Conservation (phyloP, 306 rosid species). For the Cajanus cajan region DNA sequence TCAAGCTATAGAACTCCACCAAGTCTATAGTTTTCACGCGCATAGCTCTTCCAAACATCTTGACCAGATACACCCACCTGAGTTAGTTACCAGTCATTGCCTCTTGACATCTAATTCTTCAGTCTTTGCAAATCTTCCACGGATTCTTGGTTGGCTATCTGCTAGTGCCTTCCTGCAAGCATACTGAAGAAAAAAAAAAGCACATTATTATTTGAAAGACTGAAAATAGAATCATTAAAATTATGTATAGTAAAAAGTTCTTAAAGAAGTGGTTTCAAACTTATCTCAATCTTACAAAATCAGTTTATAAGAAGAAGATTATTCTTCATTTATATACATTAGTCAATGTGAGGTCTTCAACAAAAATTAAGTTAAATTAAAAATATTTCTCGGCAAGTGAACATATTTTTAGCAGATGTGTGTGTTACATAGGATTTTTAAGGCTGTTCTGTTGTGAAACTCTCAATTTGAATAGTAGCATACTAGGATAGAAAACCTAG, state of each 20-base stretch:
- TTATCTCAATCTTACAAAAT: no score
- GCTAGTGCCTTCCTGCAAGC: conserved; percentile 99
- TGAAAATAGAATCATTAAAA: background rate
- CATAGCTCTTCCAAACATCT: conserved; percentile 30
- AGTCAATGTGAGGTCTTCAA: no score
- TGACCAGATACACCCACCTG: conserved; percentile 32
- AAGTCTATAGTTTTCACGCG: conserved; percentile 14
- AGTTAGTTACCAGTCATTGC: conserved; percentile 38
- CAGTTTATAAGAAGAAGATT: no score
- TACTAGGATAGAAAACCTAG: background rate
- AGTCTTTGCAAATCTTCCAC: conserved; percentile 95
- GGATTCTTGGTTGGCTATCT: conserved; percentile 94
- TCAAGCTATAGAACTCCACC: conserved; percentile 24
- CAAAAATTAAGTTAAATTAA: no score
- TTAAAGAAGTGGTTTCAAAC: no score
- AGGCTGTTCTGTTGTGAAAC: background rate
- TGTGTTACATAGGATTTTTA: background rate
- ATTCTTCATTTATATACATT: no score
- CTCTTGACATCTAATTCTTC: conserved; percentile 62
- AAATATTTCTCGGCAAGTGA: no score
- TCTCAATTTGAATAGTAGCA: background rate
- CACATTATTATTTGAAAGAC: background rate
- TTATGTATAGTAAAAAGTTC: no score
- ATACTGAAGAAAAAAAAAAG: conserved; percentile 53
- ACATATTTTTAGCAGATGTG: background rate